Evolutionary conservation across 2,329 filamentous ascomycete genomes (phyloP), one percentile per base, ranked within the genome.

Genomic region (Pyrenochaeta sp.): DNA sequence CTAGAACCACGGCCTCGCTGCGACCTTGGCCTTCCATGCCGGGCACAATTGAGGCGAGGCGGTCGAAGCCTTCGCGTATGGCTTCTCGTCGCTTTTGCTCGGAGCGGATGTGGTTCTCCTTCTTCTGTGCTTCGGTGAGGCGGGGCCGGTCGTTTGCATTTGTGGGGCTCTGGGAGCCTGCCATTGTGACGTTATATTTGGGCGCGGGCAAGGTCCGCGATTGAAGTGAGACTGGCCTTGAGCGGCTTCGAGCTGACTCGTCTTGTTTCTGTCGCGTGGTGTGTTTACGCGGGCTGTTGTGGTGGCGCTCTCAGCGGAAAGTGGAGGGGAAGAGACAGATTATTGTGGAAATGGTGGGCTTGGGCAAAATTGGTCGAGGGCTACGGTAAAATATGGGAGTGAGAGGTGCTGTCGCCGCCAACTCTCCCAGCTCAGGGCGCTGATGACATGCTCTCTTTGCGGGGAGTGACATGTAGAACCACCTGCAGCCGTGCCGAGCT

Each of bases 11-110:
- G 23, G 90, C 91, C 74, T 97, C 92, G 60, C 91, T 95, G 40
- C 92, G 87, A 1, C 90, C 92, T 68, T 93, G 90, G 0, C 92
- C 92, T 66, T 91, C 85, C 47, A 96, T 82, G 0, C 90, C 91
- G 0, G 92, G 92, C 1, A 96, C 91, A 29, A 96, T 82, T 47
- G 88, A 85, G 14, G 90, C 90, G 21, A 97, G 83, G 30, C 87
- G 85, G 74, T 96, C 91, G 73, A 96, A 96, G 51, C 90, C 91
- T 53, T 91, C 87, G 41, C 92, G 85, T 61, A 97, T 96, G 12
- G 89, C 90, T 51, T 87, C 84, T 39, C 87, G 85, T 31, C 87
- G 85, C 75, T 89, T 86, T 67, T 85, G 83, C 72, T 87, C 84
- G 4, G 87, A 89, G 20, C 85, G 84, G 64, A 90, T 90, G 75